Base-by-base conservation (phyloP, 2,329 filamentous ascomycete species). In the Grosmannia penicillata region DNA sequence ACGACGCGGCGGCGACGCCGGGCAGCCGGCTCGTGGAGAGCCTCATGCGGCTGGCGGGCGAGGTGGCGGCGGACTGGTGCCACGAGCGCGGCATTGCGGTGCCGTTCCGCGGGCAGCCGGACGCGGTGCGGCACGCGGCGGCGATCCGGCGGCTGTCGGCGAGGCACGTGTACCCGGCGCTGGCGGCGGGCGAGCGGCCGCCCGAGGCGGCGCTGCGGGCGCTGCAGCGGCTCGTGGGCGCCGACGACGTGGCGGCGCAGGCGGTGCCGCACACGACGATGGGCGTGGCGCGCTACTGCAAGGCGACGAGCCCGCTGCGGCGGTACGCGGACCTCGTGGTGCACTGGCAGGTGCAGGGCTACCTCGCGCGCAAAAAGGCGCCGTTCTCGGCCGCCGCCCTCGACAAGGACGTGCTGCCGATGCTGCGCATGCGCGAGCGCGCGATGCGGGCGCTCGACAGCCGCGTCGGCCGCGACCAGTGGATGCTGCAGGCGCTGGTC, bases 341-440 rank as follows among this genome's bases (percentile, higher is more conserved):
- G 2, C 75, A 80, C 56, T 80, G 73, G 72, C 75, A 81, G 53
- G 70, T 81, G 44, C 68, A 78, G 49, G 68, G 67, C 3, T 66
- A 71, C 9, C 56, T 81, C 24, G 48, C 59, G 8, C 57, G 65
- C 45, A 66, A 70, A 52, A 45, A 48, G 56, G 56, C 27, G 51
- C 28, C 27, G 28, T 17, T 10, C 17, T 8, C 10, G 18, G 8
- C 9, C 3, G 17, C 9, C 4, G 44, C 40, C 6, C 32, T 75
- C 30, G 55, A 60, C 24, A 52, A 55, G 37, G 52, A 56, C 32
- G 60, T 64, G 39, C 56, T 76, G 13, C 66, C 68, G 7, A 56
- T 65, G 41, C 55, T 75, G 35, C 61, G 65, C 22, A 54, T 70
- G 48, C 66, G 69, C 29, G 68, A 75, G 59, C 64, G 61, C 46